Conservation (phyloP, 2,329 filamentous ascomycete genomes). For the Rhinocladiella similis region DNA sequence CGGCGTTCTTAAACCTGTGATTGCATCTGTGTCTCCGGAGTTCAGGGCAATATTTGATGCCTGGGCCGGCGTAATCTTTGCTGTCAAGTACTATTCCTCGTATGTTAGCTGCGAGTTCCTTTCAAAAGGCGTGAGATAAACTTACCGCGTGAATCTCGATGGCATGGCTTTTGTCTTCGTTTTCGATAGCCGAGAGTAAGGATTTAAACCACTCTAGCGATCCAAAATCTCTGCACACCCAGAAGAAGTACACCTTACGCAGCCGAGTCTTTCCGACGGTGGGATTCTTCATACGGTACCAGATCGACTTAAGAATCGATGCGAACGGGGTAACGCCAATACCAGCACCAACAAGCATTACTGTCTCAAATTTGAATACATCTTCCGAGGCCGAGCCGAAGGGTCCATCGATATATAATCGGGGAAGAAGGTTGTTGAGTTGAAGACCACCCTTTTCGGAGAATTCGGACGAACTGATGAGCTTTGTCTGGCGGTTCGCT, state of each 20-base stretch:
- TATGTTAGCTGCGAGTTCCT: neutral
- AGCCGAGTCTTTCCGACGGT: conserved; percentile 72
- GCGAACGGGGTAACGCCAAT: conserved; percentile 56
- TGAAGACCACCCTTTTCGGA: conserved; percentile 46
- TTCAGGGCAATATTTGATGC: conserved; percentile 93
- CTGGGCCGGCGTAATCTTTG: conserved; percentile 81
- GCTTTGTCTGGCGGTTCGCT: neutral
- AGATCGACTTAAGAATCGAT: conserved; percentile 73
- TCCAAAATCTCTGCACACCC: conserved; percentile 85
- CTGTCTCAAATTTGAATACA: conserved; percentile 65
- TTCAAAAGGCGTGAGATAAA: neutral
- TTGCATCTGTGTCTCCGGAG: conserved; percentile 74
- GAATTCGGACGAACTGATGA: neutral
- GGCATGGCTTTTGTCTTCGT: conserved; percentile 77
- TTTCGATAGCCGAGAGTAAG: conserved; percentile 78
- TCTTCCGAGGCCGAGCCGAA: conserved; percentile 86
- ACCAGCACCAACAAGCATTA: conserved; percentile 51
- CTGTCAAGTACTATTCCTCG: conserved; percentile 67
- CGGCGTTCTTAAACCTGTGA: conserved; percentile 76
- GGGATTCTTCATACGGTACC: conserved; percentile 76
- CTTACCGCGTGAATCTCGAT: conserved; percentile 80
- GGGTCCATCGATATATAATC: conserved; percentile 80
- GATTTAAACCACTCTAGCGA: conserved; percentile 90
- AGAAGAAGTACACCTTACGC: conserved; percentile 89
- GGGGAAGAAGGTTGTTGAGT: conserved; percentile 69